phyloP scores from a whole-genome alignment of 2,329 filamentous ascomycete genomes.

The Diaporthe ilicicola region DNA sequence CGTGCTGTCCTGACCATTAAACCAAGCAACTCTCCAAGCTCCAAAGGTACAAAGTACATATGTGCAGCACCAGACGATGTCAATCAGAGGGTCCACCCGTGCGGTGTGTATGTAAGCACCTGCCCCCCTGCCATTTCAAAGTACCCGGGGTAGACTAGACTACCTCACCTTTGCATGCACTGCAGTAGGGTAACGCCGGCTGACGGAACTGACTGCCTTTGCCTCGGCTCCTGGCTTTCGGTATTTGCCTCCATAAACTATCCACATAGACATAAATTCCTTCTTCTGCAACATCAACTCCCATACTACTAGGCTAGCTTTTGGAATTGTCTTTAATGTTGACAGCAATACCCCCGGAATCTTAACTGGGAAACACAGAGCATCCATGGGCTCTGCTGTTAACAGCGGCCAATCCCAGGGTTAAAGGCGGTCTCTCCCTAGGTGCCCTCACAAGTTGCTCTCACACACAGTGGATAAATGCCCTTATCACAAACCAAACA shows the following conservation, averaged over 20 bases:
- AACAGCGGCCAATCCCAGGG: not conserved
- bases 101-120: not conserved
- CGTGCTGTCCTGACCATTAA: conserved; percentile 21
- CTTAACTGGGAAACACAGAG: not conserved
- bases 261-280: not conserved
- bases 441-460: not conserved
- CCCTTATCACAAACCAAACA: not conserved
- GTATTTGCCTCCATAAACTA: conserved; percentile 14
- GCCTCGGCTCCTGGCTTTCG: conserved; percentile 21
- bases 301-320: not conserved
- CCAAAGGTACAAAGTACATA: not conserved
- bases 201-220: conserved; percentile 7
- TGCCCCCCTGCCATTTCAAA: not conserved
- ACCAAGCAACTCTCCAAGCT: conserved; percentile 2
- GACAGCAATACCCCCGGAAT: no score
- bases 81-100: not conserved
- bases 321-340: not conserved
- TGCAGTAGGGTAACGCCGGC: not conserved
- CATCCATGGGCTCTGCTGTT: not conserved
- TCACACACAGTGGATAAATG: not conserved
- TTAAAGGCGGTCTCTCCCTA: not conserved
- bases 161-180: not conserved
- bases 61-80: not conserved
- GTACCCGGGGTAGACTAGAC: not conserved
- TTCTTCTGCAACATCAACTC: not conserved